Conservation (phyloP, 2,329 filamentous ascomycete species). For the Dichotomopilus funicola region DNA sequence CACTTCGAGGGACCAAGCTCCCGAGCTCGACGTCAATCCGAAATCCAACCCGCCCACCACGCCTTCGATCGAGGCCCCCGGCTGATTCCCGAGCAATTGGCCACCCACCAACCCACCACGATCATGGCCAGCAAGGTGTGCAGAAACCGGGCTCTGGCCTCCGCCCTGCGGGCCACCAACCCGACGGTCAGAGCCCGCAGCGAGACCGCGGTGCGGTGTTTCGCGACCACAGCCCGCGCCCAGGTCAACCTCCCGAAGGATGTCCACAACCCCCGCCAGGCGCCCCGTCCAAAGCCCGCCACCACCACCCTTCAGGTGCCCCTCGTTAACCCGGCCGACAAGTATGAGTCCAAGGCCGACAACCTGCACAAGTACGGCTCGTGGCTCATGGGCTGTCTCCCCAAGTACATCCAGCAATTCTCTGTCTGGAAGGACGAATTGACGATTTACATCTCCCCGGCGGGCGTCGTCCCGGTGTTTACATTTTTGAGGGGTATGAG, state of each 20-base stretch:
- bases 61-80: constrained; percentile 20
- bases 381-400: constrained; percentile 92
- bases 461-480: constrained; percentile 85
- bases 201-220: constrained; percentile 39
- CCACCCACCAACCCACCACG: constrained; percentile 28
- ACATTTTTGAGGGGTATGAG: constrained; percentile 74
- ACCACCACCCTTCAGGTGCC: constrained; percentile 59
- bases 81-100: constrained; percentile 38
- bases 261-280: constrained; percentile 60
- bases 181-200: constrained; percentile 36
- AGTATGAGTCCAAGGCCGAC: constrained; percentile 80
- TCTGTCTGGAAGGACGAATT: constrained; percentile 99
- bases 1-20: constrained; percentile 3
- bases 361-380: constrained; percentile 89
- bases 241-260: constrained; percentile 55
- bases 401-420: constrained; percentile 98
- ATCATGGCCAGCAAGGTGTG: constrained; percentile 57
- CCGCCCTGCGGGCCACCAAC: constrained; percentile 49
- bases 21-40: constrained; percentile 16
- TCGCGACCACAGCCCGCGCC: constrained; percentile 42
- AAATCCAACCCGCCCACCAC: constrained; percentile 6
- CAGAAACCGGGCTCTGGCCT: constrained; percentile 49
- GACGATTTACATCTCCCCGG: constrained; percentile 83
- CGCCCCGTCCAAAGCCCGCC: constrained; percentile 50
- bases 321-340: constrained; percentile 86